These are phyloP conservation scores for Hypoxylon subgilvum DNA, from an alignment of 495 filamentous ascomycete species.

Conservation along the genomic window DNA sequence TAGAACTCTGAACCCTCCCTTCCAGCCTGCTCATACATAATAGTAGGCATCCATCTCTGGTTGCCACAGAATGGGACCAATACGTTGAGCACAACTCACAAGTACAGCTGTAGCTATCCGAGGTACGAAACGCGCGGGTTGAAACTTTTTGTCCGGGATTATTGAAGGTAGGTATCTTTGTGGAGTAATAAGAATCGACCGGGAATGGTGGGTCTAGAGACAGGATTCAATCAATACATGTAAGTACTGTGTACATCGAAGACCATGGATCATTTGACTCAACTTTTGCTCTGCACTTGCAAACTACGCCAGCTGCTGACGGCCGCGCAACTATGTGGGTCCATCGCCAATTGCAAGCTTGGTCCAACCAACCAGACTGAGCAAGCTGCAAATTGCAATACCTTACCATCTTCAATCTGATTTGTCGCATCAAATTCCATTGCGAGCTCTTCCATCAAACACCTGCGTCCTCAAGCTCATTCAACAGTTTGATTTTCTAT, in stretches of 20 bases:
- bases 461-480: background rate
- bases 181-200: conserved; percentile 11
- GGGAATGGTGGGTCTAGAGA: conserved; percentile 16
- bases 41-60: too few relatives aligned
- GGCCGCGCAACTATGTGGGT: too few relatives aligned
- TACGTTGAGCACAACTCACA: too few relatives aligned
- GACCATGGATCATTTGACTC: background rate
- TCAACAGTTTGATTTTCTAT: too few relatives aligned
- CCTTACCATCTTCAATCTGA: conserved; percentile 3
- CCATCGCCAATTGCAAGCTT: too few relatives aligned
- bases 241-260: background rate
- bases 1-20: too few relatives aligned
- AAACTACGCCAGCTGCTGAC: too few relatives aligned
- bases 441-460: background rate
- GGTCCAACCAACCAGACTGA: background rate
- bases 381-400: background rate
- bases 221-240: conserved; percentile 20
- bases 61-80: too few relatives aligned
- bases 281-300: too few relatives aligned
- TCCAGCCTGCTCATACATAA: too few relatives aligned
- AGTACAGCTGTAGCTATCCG: background rate
- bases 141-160: conserved; percentile 18
- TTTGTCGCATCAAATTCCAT: conserved; percentile 26
- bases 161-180: too few relatives aligned
- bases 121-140: conserved; percentile 6